These are phyloP conservation scores for Hypoxylon rickii DNA, from an alignment of 495 filamentous ascomycete species.

Conservation along the genomic window DNA sequence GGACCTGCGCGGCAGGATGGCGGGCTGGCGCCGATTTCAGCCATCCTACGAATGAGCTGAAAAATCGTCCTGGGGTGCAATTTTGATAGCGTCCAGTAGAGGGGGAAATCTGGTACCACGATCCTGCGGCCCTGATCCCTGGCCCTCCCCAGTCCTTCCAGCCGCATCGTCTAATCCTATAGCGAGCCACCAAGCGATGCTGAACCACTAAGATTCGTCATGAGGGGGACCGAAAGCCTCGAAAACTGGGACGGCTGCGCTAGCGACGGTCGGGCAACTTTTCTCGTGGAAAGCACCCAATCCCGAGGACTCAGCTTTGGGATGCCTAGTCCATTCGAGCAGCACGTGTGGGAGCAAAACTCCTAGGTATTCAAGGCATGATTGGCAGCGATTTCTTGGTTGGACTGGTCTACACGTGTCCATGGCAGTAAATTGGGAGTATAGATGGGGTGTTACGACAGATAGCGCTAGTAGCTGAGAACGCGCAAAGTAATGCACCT, in stretches of 20 bases:
- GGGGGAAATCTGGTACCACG: not conserved
- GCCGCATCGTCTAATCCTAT: not conserved
- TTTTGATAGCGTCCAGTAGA: too few species aligned
- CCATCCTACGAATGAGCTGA: not conserved
- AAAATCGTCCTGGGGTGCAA: slow-evolving; percentile 3
- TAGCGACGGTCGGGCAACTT: too few species aligned
- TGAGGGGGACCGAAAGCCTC: not conserved
- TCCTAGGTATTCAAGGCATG: too few species aligned
- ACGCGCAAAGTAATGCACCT: slow-evolving; percentile 12
- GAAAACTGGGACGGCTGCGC: not conserved
- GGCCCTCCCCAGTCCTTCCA: not conserved
- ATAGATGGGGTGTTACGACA: too few species aligned
- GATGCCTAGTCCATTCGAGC: too few species aligned
- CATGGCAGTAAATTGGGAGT: too few species aligned
- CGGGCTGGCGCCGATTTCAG: slow-evolving; percentile 3
- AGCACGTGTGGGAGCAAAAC: too few species aligned
- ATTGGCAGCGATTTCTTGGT: too few species aligned
- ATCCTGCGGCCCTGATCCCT: not conserved
- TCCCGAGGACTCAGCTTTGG: too few species aligned
- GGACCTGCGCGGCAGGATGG: not conserved
- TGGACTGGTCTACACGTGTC: too few species aligned
- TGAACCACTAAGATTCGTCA: not conserved
- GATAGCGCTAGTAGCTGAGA: not conserved
- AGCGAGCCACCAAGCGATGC: not conserved
- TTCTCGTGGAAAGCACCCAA: too few species aligned